These are phyloP conservation scores for Purshia tridentata DNA, from an alignment of 306 rosid genomes.

Conservation along the genomic window DNA sequence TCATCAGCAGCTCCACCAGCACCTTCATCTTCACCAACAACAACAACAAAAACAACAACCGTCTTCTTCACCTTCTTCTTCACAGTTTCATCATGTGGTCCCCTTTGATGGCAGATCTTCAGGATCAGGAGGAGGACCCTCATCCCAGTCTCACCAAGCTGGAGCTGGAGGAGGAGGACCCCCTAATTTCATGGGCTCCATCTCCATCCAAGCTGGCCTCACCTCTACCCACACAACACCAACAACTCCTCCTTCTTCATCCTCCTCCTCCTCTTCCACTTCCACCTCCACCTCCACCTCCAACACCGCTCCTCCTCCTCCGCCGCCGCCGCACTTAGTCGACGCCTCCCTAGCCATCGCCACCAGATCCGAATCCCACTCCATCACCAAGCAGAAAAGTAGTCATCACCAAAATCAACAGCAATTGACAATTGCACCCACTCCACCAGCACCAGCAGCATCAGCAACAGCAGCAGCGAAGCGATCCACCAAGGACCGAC, in stretches of 20 bases:
- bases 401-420: constrained; percentile 16
- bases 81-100: constrained; percentile 40
- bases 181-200: constrained; percentile 57
- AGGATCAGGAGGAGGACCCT: constrained; percentile 28
- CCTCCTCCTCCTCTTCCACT: constrained; percentile 35
- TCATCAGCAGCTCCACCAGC: constrained; percentile 37
- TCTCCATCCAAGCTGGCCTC: constrained; percentile 48
- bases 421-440: constrained; percentile 24
- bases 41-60: constrained; percentile 33
- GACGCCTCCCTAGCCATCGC: constrained; percentile 86
- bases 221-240: constrained; percentile 9
- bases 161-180: constrained; percentile 23
- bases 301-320: constrained; percentile 29
- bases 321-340: constrained; percentile 48
- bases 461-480: constrained; percentile 34
- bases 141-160: neutral
- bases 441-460: neutral
- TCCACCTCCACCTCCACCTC: constrained; percentile 39
- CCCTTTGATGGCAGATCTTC: constrained; percentile 65
- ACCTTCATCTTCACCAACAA: constrained; percentile 14
- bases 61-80: constrained; percentile 33
- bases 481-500: constrained; percentile 85
- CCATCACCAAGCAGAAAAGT: constrained; percentile 24
- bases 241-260: constrained; percentile 26
- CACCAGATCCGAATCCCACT: constrained; percentile 69